Evolutionary conservation across 352 stramenopile genomes (phyloP), one percentile per base, ranked within the genome.

Genomic region (Phytophthora pisi): DNA sequence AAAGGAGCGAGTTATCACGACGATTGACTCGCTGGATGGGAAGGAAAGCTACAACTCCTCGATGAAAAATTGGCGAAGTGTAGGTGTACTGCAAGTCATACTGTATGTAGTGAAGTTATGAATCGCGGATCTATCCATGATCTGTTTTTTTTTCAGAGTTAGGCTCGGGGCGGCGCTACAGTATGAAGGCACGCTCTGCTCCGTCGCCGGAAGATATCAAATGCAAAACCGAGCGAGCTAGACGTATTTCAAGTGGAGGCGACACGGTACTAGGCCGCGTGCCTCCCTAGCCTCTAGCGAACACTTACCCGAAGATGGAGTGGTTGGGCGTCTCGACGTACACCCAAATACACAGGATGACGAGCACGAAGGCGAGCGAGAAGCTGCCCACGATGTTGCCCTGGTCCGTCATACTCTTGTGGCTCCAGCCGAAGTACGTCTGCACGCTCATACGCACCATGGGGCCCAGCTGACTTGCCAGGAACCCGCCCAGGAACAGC

Each of bases 371-470:
- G 8, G 82, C 82, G 31, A 91, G 74, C 64, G 72, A 86, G 62
- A 92, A 90, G 63, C 68, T 86, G 59, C 79, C 81, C 13, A 91
- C 80, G 51, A 91, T 86, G 75, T 91, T 91, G 70, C 82, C 82
- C 52, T 91, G 82, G 61, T 91, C 82, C 61, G 80, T 91, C 43
- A 91, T 64, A 76, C 76, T 84, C 78, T 91, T 89, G 80, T 91
- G 80, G 55, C 82, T 91, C 82, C 82, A 91, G 46, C 82, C 82
- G 52, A 89, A 91, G 69, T 91, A 91, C 57, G 80, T 89, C 62
- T 91, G 82, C 45, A 91, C 43, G 47, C 74, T 87, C 82, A 91
- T 91, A 49, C 82, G 80, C 52, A 91, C 82, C 80, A 89, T 91
- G 26, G 82, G 82, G 20, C 78, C 78, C 13, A 89, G 68, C 63